Conservation (phyloP, 2,329 filamentous ascomycete genomes). For the Parastagonospora avenae region DNA sequence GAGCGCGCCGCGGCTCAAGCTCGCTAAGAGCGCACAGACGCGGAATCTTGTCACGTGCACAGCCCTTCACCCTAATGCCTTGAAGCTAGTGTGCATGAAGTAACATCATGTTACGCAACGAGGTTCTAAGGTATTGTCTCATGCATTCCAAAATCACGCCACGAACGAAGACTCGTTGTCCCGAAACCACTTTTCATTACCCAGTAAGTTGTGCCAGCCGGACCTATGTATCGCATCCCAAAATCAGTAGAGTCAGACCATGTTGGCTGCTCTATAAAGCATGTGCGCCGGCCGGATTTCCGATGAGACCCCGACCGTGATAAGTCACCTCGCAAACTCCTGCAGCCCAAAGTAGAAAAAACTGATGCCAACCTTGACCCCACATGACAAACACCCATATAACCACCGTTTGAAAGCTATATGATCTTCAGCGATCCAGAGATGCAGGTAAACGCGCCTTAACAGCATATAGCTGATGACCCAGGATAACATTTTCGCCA, state of each 20-base stretch:
- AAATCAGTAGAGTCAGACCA: conserved; percentile 23
- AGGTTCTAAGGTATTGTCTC: too few relatives aligned
- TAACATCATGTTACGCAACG: conserved; percentile 1
- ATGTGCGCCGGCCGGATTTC: conserved; percentile 23
- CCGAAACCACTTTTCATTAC: conserved; percentile 39
- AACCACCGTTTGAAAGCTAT: conserved; percentile 36
- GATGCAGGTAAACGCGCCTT: conserved; percentile 41
- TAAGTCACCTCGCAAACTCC: conserved; percentile 32
- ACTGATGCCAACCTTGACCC: conserved; percentile 28
- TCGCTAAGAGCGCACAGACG: conserved; percentile 16
- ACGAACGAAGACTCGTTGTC: background rate
- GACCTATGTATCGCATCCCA: conserved; percentile 25
- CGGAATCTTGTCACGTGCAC: conserved; percentile 12
- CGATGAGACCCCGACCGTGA: conserved; percentile 15
- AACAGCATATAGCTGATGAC: conserved; percentile 34
- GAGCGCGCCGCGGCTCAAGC: conserved; percentile 25
- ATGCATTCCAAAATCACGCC: too few relatives aligned
- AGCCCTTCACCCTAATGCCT: background rate
- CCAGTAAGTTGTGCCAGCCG: conserved; percentile 27
- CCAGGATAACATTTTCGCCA: conserved; percentile 42
- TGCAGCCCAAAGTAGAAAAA: conserved; percentile 23
- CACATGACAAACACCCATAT: conserved; percentile 38
- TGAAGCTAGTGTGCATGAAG: background rate
- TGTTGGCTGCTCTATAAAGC: conserved; percentile 16
- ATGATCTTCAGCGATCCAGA: conserved; percentile 35